These are phyloP conservation scores for Blepharisma undulans DNA, from an alignment of 169 alveolate genomes.

Conservation along the genomic window DNA sequence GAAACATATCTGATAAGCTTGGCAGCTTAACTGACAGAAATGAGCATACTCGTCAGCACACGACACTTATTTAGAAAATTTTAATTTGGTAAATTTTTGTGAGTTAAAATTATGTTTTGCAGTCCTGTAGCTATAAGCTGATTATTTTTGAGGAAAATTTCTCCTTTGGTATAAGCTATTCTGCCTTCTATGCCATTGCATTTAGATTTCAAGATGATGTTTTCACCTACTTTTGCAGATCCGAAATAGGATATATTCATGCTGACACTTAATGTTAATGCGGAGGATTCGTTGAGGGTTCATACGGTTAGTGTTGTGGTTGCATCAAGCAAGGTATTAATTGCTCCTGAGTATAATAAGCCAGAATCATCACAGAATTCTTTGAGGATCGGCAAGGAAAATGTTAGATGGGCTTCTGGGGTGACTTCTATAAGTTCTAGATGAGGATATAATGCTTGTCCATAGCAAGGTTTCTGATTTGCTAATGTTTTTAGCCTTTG, in stretches of 20 bases:
- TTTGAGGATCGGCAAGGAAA: neutral
- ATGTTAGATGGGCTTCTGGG: neutral
- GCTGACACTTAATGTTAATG: neutral
- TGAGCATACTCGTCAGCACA: neutral
- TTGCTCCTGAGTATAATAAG: neutral
- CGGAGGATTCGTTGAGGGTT: neutral
- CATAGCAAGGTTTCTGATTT: neutral
- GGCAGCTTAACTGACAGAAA: neutral
- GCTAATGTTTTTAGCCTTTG: neutral
- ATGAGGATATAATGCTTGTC: neutral
- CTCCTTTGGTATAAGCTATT: neutral
- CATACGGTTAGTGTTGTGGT: neutral
- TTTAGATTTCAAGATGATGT: neutral
- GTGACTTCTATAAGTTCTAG: neutral
- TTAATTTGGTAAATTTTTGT: neutral
- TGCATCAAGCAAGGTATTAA: neutral
- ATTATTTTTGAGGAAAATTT: neutral
- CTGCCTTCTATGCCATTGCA: neutral
- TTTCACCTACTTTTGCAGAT: neutral
- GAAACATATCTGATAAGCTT: neutral
- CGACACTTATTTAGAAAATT: neutral
- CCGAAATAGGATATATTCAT: neutral
- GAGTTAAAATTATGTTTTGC: neutral
- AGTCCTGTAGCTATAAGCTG: neutral
- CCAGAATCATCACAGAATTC: neutral